Conservation (phyloP, 2,329 filamentous ascomycete species). For the Leptographium lundbergii region DNA sequence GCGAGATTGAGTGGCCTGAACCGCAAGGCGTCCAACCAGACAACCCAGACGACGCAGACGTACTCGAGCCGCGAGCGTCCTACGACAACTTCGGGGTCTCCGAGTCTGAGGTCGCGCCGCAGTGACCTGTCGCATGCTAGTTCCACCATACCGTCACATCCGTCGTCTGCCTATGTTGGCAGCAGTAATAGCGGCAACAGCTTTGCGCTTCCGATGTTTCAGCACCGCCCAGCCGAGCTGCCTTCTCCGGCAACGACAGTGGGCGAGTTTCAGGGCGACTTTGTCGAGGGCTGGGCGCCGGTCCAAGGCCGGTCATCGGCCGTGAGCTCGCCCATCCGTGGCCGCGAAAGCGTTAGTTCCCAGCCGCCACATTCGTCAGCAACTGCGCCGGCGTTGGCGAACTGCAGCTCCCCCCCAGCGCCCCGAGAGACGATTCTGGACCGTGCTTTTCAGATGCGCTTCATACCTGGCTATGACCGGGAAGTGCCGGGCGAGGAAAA, state of each 20-base stretch:
- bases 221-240: conserved; percentile 35
- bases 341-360: conserved; percentile 42
- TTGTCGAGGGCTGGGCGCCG: conserved; percentile 48
- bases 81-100: conserved; percentile 43
- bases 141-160: conserved; percentile 9
- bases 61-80: conserved; percentile 37
- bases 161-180: neutral
- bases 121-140: conserved; percentile 42
- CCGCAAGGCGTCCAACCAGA: conserved; percentile 33
- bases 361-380: conserved; percentile 20
- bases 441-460: conserved; percentile 50
- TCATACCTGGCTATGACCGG: conserved; percentile 46
- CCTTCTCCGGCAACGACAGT: conserved; percentile 42
- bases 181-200: conserved; percentile 3
- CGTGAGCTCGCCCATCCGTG: conserved; percentile 42
- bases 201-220: conserved; percentile 7
- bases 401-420: conserved; percentile 36
- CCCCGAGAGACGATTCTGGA: conserved; percentile 56
- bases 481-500: conserved; percentile 46
- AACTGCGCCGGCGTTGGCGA: conserved; percentile 18
- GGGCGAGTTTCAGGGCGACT: conserved; percentile 39
- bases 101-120: conserved; percentile 47
- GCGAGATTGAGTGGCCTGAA: conserved; percentile 25
- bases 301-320: conserved; percentile 46
- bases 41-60: conserved; percentile 18